A percentile compares a stretch with the other conserved stretches of the same genome.
Conservation (phyloP, 495 filamentous ascomycete genomes). For the Clavariopsis aquatica region DNA sequence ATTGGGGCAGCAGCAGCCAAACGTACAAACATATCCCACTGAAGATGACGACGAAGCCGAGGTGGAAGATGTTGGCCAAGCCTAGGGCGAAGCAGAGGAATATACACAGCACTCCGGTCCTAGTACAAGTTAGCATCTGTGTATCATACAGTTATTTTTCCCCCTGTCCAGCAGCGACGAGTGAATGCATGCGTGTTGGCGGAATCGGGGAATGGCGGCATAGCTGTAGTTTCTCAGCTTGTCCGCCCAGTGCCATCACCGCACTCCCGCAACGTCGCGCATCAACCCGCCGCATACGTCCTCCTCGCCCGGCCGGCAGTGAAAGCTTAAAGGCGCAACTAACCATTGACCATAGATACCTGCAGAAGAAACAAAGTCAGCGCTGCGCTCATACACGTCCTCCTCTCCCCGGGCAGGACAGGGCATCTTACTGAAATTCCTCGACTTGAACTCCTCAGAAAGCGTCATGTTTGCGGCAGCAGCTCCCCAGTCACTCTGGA, state of each 20-base stretch:
- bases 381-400: slow-evolving; percentile 16
- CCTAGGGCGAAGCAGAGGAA: slow-evolving; percentile 93
- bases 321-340: slow-evolving; percentile 45
- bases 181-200: not conserved
- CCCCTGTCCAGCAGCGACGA: not conserved
- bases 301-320: not conserved
- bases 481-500: not conserved
- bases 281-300: not conserved
- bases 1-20: not conserved
- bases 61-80: slow-evolving; percentile 83
- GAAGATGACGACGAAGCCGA: slow-evolving; percentile 64
- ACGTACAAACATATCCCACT: slow-evolving; percentile 83
- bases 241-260: not conserved
- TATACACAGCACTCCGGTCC: slow-evolving; percentile 93
- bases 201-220: too few relatives aligned
- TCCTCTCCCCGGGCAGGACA: slow-evolving; percentile 15
- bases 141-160: not conserved
- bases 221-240: not conserved
- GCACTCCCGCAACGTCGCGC: not conserved
- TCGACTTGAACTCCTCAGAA: slow-evolving; percentile 78
- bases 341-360: slow-evolving; percentile 99
- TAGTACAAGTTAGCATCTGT: slow-evolving; percentile 43
- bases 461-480: slow-evolving; percentile 48
- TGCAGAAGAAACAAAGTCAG: slow-evolving; percentile 48
- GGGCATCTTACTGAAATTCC: slow-evolving; percentile 90